phyloP scores from a whole-genome alignment of 2,329 filamentous ascomycete genomes.

The Parascedosporium putredinis region DNA sequence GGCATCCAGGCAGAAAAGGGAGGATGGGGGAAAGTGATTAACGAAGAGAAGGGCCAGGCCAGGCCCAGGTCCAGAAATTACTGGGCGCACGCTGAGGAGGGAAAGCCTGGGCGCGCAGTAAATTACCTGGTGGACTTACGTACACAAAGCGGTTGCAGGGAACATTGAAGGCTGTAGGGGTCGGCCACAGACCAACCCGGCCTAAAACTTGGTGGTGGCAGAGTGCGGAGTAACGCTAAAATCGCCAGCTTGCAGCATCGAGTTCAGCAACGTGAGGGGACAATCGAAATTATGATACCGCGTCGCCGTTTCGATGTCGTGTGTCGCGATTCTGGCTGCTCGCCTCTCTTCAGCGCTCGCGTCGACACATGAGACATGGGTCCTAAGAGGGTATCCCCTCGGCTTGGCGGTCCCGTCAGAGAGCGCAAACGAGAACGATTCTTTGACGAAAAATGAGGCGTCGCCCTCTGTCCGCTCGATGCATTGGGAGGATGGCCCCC shows the following conservation, averaged over 20 bases:
- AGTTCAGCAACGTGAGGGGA: conserved; percentile 5
- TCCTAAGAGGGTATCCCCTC: no score
- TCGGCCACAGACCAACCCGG: not conserved
- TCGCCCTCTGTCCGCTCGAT: no score
- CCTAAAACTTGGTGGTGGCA: conserved; percentile 2
- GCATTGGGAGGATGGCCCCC: no score
- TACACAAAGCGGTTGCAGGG: not conserved
- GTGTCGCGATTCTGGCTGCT: no score
- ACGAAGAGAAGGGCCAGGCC: not conserved
- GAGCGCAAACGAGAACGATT: no score
- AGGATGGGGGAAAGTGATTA: not conserved
- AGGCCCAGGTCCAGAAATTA: not conserved
- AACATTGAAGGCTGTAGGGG: not conserved
- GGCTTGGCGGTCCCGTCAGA: no score
- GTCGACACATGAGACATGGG: no score
- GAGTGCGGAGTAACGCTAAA: conserved; percentile 2
- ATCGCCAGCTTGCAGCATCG: conserved; percentile 1
- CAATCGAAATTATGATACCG: not conserved
- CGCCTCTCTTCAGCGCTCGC: not conserved
- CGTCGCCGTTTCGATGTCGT: not conserved
- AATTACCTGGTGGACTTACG: not conserved
- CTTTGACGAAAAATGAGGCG: no score
- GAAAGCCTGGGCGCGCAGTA: not conserved
- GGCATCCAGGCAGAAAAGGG: not conserved
- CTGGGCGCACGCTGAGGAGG: no score